A percentile compares a stretch with the other conserved stretches of the same genome.
phyloP scores from a whole-genome alignment of 2,329 filamentous ascomycete species.

The Ceratocystis albifundus region DNA sequence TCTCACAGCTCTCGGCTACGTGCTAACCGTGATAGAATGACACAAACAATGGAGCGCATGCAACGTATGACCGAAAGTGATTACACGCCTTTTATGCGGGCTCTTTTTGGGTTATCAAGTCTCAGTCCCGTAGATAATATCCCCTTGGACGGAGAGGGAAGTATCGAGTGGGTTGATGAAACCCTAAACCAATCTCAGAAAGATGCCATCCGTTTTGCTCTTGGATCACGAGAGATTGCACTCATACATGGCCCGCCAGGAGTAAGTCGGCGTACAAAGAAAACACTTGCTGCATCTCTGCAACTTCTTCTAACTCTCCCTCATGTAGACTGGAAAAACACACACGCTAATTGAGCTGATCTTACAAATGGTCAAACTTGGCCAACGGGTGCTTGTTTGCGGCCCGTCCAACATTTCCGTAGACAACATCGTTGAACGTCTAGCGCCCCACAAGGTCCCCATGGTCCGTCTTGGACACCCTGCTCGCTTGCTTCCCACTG shows the following conservation, averaged over 20 bases:
- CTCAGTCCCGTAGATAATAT: constrained; percentile 37
- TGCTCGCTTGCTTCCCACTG: constrained; percentile 75
- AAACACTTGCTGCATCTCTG: too few relatives aligned
- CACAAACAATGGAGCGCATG: constrained; percentile 48
- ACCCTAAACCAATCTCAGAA: constrained; percentile 56
- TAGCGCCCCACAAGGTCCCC: constrained; percentile 71
- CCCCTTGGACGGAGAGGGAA: constrained; percentile 27
- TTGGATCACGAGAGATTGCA: constrained; percentile 69
- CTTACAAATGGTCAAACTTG: constrained; percentile 67
- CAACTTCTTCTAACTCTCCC: constrained; percentile 14
- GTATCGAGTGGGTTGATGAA: constrained; percentile 49
- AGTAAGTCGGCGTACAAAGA: constrained; percentile 32
- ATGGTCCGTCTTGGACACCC: constrained; percentile 89
- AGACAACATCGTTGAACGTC: constrained; percentile 92
- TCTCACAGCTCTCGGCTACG: constrained; percentile 25
- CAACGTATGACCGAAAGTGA: constrained; percentile 46
- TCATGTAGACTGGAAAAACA: constrained; percentile 70
- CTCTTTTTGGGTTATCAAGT: constrained; percentile 49
- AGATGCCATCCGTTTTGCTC: constrained; percentile 64
- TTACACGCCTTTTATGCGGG: constrained; percentile 49
- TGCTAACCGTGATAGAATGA: constrained; percentile 37
- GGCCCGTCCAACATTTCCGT: constrained; percentile 95
- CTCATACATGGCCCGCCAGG: constrained; percentile 92
- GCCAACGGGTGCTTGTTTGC: constrained; percentile 74
- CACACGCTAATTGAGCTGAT: constrained; percentile 94